Conservation (phyloP, 768 basidiomycete species). For the Amanita rubescens region DNA sequence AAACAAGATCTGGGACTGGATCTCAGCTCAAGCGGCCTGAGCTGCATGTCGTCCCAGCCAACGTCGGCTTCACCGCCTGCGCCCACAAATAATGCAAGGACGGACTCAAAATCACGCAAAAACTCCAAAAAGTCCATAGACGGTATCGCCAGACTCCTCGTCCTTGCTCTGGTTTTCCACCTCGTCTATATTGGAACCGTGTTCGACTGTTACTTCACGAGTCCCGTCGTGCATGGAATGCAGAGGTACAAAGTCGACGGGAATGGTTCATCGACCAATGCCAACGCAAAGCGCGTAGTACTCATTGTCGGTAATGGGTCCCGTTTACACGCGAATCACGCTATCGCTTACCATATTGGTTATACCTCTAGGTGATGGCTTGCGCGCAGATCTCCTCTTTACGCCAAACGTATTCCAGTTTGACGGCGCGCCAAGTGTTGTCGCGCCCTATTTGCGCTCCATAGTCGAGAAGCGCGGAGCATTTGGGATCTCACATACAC, state of each 20-base stretch:
- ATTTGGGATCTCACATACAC: slow-evolving; percentile 80
- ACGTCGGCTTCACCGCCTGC: not conserved
- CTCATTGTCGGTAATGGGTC: slow-evolving; percentile 61
- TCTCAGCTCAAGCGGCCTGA: too few relatives aligned
- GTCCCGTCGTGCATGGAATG: slow-evolving; percentile 79
- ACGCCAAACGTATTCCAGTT: slow-evolving; percentile 54
- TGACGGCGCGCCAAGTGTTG: slow-evolving; percentile 43
- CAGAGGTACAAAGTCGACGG: slow-evolving; percentile 35
- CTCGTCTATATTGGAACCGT: slow-evolving; percentile 61
- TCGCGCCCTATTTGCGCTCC: slow-evolving; percentile 69
- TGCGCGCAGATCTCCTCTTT: slow-evolving; percentile 77
- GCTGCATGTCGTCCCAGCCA: not conserved
- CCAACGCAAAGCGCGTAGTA: slow-evolving; percentile 66
- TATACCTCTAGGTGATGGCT: slow-evolving; percentile 56
- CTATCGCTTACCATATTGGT: not conserved
- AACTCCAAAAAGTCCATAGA: not conserved
- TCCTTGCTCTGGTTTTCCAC: slow-evolving; percentile 71
- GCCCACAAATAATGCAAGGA: not conserved
- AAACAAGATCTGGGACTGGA: not conserved
- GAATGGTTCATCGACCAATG: slow-evolving; percentile 9
- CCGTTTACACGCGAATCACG: not conserved
- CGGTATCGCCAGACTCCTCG: slow-evolving; percentile 39
- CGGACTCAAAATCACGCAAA: too few relatives aligned
- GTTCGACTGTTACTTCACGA: slow-evolving; percentile 88
- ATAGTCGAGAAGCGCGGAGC: slow-evolving; percentile 63